Evolutionary conservation across 257 asterid species (phyloP).

Genomic region (Voacanga thouarsii): DNA sequence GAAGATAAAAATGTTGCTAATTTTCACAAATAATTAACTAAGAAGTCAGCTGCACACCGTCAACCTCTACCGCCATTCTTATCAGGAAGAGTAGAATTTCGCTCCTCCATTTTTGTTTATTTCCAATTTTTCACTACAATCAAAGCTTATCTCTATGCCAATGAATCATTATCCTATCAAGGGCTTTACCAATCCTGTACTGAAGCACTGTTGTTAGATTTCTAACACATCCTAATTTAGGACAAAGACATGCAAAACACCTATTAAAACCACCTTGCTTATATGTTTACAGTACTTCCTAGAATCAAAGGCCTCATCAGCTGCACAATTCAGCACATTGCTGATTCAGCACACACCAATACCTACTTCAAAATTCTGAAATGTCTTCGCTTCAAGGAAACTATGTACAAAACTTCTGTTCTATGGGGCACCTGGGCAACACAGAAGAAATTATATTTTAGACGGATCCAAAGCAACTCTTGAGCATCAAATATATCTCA

Average conservation of each 20-base stretch:
- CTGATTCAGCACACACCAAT: slow-evolving; percentile 9
- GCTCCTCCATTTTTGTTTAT: not conserved
- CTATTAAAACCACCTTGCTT: not conserved
- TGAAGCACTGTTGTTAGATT: not conserved
- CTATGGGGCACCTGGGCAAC: slow-evolving; percentile 7
- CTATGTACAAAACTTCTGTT: slow-evolving; percentile 17
- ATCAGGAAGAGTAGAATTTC: not conserved
- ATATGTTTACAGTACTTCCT: not conserved
- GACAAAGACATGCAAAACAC: not conserved
- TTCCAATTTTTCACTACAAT: not conserved
- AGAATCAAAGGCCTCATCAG: not conserved
- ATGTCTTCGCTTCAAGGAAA: slow-evolving; percentile 5
- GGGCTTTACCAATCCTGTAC: not conserved
- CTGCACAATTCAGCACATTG: slow-evolving; percentile 6
- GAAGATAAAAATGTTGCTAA: not conserved
- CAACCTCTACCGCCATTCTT: not conserved
- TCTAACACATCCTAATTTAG: not conserved
- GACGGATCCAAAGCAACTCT: not conserved
- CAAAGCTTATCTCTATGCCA: not conserved
- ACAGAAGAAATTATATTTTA: not conserved
- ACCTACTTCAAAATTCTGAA: slow-evolving; percentile 9
- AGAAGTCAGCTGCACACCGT: not conserved
- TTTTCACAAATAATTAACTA: not conserved
- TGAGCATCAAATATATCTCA: not conserved
- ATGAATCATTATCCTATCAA: not conserved